Percentiles rank a stretch among this genome's conserved stretches.
phyloP scores from a whole-genome alignment of 2,329 filamentous ascomycete species.

The Aspergillus novofumigatus region DNA sequence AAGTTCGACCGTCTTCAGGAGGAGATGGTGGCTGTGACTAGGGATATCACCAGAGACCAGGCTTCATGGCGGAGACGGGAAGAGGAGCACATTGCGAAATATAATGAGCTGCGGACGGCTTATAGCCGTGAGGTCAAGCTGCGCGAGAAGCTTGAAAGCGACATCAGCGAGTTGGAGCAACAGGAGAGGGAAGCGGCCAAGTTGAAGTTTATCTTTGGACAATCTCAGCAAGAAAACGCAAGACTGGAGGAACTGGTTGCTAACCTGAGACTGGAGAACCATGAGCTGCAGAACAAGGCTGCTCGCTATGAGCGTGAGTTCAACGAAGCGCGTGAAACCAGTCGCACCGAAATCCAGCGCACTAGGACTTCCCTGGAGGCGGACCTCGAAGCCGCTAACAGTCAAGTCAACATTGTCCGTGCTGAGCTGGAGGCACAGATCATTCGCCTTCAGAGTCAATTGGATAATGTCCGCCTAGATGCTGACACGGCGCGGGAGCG shows the following conservation, averaged over 20 bases:
- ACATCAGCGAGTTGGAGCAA: slow-evolving; percentile 58
- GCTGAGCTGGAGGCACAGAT: slow-evolving; percentile 79
- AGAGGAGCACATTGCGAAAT: slow-evolving; percentile 51
- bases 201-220: slow-evolving; percentile 73
- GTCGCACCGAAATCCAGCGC: slow-evolving; percentile 73
- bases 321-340: slow-evolving; percentile 75
- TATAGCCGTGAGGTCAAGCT: slow-evolving; percentile 67
- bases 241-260: slow-evolving; percentile 58
- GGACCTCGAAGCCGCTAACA: slow-evolving; percentile 78
- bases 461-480: slow-evolving; percentile 75
- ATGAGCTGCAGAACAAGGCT: slow-evolving; percentile 65
- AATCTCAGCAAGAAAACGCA: slow-evolving; percentile 55
- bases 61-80: slow-evolving; percentile 68
- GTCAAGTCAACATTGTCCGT: slow-evolving; percentile 78
- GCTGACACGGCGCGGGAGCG: slow-evolving; percentile 75
- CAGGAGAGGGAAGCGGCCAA: slow-evolving; percentile 74
- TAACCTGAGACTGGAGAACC: slow-evolving; percentile 52
- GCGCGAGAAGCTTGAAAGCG: slow-evolving; percentile 56
- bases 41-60: slow-evolving; percentile 79
- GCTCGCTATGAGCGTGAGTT: slow-evolving; percentile 75
- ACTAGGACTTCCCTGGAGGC: slow-evolving; percentile 73
- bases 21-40: slow-evolving; percentile 75
- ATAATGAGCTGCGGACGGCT: slow-evolving; percentile 52
- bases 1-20: slow-evolving; percentile 84
- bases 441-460: slow-evolving; percentile 64